Percentiles rank a stretch among this genome's conserved stretches.
Evolutionary conservation across 306 rosid genomes (phyloP).

Genomic region (Malus sylvestris): DNA sequence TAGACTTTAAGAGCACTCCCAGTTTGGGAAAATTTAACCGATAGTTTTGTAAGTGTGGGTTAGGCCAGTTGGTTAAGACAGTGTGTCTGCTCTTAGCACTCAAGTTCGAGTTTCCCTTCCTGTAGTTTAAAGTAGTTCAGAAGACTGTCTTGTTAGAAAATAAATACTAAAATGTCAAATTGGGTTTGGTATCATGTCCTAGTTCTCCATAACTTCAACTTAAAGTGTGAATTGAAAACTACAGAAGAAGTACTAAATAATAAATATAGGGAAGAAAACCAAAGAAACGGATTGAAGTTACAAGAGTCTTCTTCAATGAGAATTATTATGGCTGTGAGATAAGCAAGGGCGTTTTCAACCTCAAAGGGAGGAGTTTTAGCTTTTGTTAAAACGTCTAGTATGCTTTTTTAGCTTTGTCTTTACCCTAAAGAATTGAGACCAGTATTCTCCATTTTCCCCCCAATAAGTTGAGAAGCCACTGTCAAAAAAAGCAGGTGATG

Average conservation of each 20-base stretch:
- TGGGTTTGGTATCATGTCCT: constrained; percentile 56
- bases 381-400: constrained; percentile 27
- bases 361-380: constrained; percentile 3
- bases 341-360: constrained; percentile 18
- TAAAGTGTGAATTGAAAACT: constrained; percentile 40
- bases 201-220: constrained; percentile 55
- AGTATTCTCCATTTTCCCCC: constrained; percentile 24
- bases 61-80: not conserved
- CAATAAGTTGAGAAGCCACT: constrained; percentile 62
- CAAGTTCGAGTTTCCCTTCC: too few species aligned
- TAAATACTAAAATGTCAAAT: not conserved
- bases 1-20: constrained; percentile 7
- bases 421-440: constrained; percentile 55
- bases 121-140: too few species aligned
- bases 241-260: not conserved
- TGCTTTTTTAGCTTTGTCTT: constrained; percentile 56
- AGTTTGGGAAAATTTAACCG: not conserved
- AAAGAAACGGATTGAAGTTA: constrained; percentile 2
- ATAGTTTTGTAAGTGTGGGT: too few species aligned
- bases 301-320: not conserved
- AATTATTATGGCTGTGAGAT: not conserved
- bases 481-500: constrained; percentile 26
- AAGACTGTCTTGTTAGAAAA: not conserved
- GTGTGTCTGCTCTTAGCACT: too few species aligned
- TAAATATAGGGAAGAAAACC: not conserved